Evolutionary conservation across 169 alveolate genomes (phyloP), one percentile per base, ranked within the genome.

Genomic region (Pseudocohnilembus persalinus): DNA sequence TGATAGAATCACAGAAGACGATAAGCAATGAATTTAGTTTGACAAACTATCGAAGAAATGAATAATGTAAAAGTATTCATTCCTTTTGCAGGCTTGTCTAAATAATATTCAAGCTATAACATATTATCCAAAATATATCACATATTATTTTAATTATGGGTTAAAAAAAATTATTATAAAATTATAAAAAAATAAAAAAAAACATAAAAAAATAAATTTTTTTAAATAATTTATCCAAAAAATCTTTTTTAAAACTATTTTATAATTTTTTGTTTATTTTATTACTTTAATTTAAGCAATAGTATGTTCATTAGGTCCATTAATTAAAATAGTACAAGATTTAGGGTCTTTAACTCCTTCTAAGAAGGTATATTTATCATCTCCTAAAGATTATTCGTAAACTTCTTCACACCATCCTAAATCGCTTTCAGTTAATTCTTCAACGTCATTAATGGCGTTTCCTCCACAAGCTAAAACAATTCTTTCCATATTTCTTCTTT

Each of bases 391-490:
- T 78, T 95, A 95, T 92, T 99, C 99, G 82, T 97, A 97, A 20
- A 98, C 99, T 78, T 91, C 92, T 78, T 97, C 99, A 64, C 99
- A 99, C 90, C 91, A 98, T 63, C 99, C 99, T 75, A 99, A 96
- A 91, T 99, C 99, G 76, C 85, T 98, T 72, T 91, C 98, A 27
- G 97, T 90, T 85, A 99, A 92, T 85, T 98, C 99, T 74, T 98
- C 99, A 76, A 98, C 99, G 63, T 98, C 92, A 94, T 99, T 98
- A 89, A 99, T 97, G 32, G 99, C 98, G 84, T 96, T 97, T 33
- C 99, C 99, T 73, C 99, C 99, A 90, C 99, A 98, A 73, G 99
- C 99, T 30, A 98, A 95, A 35, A 98, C 94, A 83, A 99, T 86
- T 85, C 99, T 95, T 92, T 99, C 99, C 99, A 98, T 97, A 89